These are phyloP conservation scores for Suhomyces ambrosiae DNA, from an alignment of 1,139 yeast species.

Conservation along the genomic window DNA sequence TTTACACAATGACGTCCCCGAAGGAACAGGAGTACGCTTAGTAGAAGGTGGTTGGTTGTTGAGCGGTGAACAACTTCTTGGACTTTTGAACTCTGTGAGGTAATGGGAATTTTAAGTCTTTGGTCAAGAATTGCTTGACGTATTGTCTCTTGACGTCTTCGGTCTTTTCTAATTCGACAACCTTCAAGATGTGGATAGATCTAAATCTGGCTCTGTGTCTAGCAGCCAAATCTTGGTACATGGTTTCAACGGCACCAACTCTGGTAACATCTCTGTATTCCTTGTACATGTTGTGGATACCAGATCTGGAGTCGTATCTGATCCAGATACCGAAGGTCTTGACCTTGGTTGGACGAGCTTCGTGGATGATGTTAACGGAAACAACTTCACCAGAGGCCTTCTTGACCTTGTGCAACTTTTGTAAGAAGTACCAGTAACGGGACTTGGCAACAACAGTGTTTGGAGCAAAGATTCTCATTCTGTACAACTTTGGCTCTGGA, in stretches of 20 bases:
- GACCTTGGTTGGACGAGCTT: slow-evolving; percentile 97
- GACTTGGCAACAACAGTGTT: slow-evolving; percentile 99
- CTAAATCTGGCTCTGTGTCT: slow-evolving; percentile 99
- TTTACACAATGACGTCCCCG: slow-evolving; percentile 11
- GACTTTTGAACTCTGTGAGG: slow-evolving; percentile 99
- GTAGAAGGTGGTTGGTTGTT: slow-evolving; percentile 97
- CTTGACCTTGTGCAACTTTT: slow-evolving; percentile 99
- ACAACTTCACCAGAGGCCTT: slow-evolving; percentile 99
- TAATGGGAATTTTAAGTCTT: slow-evolving; percentile 99
- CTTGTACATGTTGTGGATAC: slow-evolving; percentile 99
- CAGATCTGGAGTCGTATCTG: slow-evolving; percentile 99
- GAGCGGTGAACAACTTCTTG: slow-evolving; percentile 83
- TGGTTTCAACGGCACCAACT: slow-evolving; percentile 97
- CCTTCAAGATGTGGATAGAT: slow-evolving; percentile 97
- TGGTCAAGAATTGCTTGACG: slow-evolving; percentile 94
- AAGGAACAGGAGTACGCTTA: slow-evolving; percentile 35
- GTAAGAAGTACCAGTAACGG: slow-evolving; percentile 99
- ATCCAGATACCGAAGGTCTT: slow-evolving; percentile 99
- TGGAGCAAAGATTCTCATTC: slow-evolving; percentile 99
- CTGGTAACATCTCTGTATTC: slow-evolving; percentile 99
- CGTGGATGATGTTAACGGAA: slow-evolving; percentile 86
- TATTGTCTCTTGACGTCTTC: slow-evolving; percentile 99
- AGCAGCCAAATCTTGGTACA: slow-evolving; percentile 99
- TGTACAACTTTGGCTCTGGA: slow-evolving; percentile 99
- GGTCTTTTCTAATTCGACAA: slow-evolving; percentile 96